A percentile compares a stretch with the other conserved stretches of the same genome.
Conservation (phyloP, 129 eudicot species). For the Pseudognaphalium luteoalbum region DNA sequence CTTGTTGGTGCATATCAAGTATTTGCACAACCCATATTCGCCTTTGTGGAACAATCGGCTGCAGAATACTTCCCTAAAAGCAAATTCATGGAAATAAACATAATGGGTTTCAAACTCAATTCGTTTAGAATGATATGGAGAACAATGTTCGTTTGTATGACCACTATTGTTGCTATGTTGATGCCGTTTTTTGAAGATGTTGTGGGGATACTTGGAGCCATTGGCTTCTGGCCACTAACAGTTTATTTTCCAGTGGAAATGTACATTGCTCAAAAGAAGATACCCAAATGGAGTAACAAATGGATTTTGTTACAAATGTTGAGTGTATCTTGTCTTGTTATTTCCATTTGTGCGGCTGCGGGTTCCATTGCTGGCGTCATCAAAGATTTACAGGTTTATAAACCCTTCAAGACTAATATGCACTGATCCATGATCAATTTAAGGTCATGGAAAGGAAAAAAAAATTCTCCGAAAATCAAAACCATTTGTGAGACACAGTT, state of each 20-base stretch:
- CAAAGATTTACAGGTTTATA: slow-evolving; percentile 54
- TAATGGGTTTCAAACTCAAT: slow-evolving; percentile 44
- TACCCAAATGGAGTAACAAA: slow-evolving; percentile 51
- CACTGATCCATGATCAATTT: slow-evolving; percentile 25
- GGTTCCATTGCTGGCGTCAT: slow-evolving; percentile 69
- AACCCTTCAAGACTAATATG: slow-evolving; percentile 60
- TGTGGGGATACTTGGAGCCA: slow-evolving; percentile 66
- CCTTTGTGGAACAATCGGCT: slow-evolving; percentile 48
- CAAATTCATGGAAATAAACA: slow-evolving; percentile 37
- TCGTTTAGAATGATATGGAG: slow-evolving; percentile 56
- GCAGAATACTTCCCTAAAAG: slow-evolving; percentile 39
- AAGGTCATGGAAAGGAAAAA: neutral
- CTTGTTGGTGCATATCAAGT: slow-evolving; percentile 75
- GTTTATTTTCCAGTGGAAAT: slow-evolving; percentile 69
- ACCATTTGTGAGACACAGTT: neutral
- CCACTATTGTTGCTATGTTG: slow-evolving; percentile 57
- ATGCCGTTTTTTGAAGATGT: slow-evolving; percentile 68
- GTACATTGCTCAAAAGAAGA: slow-evolving; percentile 58
- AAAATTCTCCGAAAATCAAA: neutral
- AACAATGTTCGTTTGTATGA: slow-evolving; percentile 46
- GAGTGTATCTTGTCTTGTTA: slow-evolving; percentile 44
- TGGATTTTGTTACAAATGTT: slow-evolving; percentile 51
- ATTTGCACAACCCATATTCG: slow-evolving; percentile 63
- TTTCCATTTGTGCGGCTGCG: slow-evolving; percentile 62
- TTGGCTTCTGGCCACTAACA: slow-evolving; percentile 67